Evolutionary conservation across 305 asterid species (phyloP).

Genomic region (Fraxinus greggii): DNA sequence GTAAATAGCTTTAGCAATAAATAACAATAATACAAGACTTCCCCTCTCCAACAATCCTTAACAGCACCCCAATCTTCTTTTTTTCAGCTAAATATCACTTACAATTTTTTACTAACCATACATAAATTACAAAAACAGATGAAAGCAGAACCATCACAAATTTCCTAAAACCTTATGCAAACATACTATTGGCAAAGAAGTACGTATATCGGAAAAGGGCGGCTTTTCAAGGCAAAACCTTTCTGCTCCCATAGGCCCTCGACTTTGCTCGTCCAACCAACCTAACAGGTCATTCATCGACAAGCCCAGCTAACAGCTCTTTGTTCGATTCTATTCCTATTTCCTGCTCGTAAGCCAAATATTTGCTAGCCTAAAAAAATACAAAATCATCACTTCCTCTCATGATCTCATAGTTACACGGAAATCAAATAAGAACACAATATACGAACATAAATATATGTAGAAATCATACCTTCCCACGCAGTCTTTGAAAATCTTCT

Average conservation of each 20-base stretch:
- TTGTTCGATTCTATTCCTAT: background rate
- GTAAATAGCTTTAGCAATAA: background rate
- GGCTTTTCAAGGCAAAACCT: background rate
- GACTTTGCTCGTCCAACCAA: background rate
- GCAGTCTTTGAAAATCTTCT: slow-evolving; percentile 66
- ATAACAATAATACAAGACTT: background rate
- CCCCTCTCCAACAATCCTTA: background rate
- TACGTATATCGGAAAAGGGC: background rate
- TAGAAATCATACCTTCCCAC: slow-evolving; percentile 58
- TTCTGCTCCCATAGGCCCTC: background rate
- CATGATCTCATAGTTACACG: background rate
- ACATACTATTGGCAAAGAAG: background rate
- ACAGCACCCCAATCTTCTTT: background rate
- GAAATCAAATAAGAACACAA: background rate
- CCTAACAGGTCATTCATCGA: background rate
- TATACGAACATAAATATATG: background rate
- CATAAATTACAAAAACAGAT: background rate
- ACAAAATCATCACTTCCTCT: background rate
- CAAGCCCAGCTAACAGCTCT: background rate
- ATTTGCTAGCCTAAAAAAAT: background rate
- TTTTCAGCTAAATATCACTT: background rate
- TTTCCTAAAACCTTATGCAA: background rate
- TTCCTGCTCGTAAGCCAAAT: slow-evolving; percentile 15
- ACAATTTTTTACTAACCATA: background rate
- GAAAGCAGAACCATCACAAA: background rate